Evolutionary conservation across 2,329 filamentous ascomycete genomes (phyloP), one percentile per base, ranked within the genome.

Genomic region (Bipolaris gigantea): DNA sequence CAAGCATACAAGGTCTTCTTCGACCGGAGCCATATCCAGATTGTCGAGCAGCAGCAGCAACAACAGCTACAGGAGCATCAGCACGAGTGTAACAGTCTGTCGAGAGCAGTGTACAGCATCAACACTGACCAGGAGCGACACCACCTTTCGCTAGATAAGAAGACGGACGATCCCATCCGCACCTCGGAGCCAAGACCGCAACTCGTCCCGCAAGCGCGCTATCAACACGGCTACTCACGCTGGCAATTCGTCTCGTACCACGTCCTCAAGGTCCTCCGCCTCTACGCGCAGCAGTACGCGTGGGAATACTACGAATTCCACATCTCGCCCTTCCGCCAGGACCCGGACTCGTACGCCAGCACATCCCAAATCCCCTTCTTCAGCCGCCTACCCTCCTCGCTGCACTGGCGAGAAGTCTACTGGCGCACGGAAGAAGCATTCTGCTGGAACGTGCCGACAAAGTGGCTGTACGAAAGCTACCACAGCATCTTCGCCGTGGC

Each of bases 401-500:
- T 57, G 16, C 19, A 45, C 48, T 23, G 32, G 15, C 16, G 21
- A 2, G 53, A 56, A 15, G 6, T 60, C 4, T 53, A 18, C 39
- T 34, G 13, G 18, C 54, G 56, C 16, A 30, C 54, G 13, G 30
- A 39, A 3, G 50, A 53, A 39, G 40, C 46, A 0, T 53, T 60
- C 30, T 46, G 59, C 11, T 57, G 56, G 48, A 60, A 53, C 49
- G 19, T 64, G 2, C 44, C 39, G 23, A 55, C 57, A n/a, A 53
- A 59, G 36, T 53, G 57, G 15, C 34, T 56, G 5, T 65, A 64
- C 55, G 54, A 57, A 4, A 5, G 42, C 0, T 41, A 52, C 43
- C 55, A 65, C 54, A 63, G 58, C 4, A 1, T 57, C 4, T 61
- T 55, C 32, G 58, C 59, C 9, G 3, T 57, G 2, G n/a, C 62